Evolutionary conservation across 352 stramenopile genomes (phyloP).

Genomic region (Albugo candida): DNA sequence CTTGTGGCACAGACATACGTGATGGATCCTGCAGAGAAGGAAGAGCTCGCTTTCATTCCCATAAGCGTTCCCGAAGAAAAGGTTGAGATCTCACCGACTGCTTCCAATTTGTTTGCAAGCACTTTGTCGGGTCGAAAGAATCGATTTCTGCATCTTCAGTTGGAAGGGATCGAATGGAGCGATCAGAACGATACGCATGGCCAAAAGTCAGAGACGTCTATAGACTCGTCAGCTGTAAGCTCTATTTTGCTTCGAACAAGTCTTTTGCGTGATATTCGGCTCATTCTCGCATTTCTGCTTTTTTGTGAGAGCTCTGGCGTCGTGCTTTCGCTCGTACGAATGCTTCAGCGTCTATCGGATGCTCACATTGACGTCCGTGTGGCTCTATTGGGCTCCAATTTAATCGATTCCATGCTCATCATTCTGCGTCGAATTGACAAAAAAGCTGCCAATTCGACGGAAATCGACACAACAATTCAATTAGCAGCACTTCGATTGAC

Average conservation of each 20-base stretch:
- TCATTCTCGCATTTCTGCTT: slow-evolving; percentile 39
- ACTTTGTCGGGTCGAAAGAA: slow-evolving; percentile 14
- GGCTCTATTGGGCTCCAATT: slow-evolving; percentile 50
- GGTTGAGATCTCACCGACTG: too few relatives aligned
- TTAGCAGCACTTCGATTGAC: slow-evolving; percentile 6
- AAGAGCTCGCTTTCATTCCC: neutral
- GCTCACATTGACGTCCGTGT: slow-evolving; percentile 61
- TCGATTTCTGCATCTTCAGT: slow-evolving; percentile 25
- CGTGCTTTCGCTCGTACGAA: slow-evolving; percentile 24
- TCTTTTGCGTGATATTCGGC: slow-evolving; percentile 39
- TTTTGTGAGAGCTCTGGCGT: slow-evolving; percentile 30
- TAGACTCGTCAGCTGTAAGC: too few relatives aligned
- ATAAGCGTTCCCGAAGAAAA: too few relatives aligned
- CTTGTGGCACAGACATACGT: neutral
- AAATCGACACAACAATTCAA: neutral
- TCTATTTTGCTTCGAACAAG: slow-evolving; percentile 20
- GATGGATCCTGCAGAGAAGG: neutral
- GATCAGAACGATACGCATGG: slow-evolving; percentile 19
- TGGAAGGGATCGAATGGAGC: slow-evolving; percentile 71
- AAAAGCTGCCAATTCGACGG: neutral
- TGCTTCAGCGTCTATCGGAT: slow-evolving; percentile 34
- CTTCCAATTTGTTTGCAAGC: neutral
- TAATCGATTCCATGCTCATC: slow-evolving; percentile 47
- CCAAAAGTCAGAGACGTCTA: slow-evolving; percentile 1
- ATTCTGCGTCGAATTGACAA: slow-evolving; percentile 15